Percentiles rank a stretch among this genome's conserved stretches.
Evolutionary conservation across 345 rosid genomes (phyloP).

Genomic region (Cardiospermum halicacabum): DNA sequence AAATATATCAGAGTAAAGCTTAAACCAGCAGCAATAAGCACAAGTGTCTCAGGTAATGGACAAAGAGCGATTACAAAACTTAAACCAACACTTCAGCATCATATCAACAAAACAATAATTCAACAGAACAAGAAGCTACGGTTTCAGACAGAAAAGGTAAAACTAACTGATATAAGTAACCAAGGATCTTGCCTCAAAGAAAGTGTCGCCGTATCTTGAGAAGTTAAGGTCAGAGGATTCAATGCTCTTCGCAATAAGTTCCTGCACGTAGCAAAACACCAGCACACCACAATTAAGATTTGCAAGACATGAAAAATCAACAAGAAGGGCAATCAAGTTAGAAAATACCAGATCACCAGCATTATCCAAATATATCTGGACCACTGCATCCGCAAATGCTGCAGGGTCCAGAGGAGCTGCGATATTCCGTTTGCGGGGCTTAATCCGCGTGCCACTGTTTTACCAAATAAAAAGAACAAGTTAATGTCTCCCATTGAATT

Average conservation of each 20-base stretch:
- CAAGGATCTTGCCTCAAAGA: constrained; percentile 55
- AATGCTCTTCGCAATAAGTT: constrained; percentile 78
- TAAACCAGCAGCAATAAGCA: not conserved
- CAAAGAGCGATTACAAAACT: not conserved
- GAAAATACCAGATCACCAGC: constrained; percentile 90
- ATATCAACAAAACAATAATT: constrained; percentile 3
- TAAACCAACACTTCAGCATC: constrained; percentile 1
- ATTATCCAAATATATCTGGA: constrained; percentile 92
- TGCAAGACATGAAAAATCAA: not conserved
- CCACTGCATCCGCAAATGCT: constrained; percentile 95
- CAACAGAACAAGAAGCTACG: not conserved
- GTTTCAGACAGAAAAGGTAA: not conserved
- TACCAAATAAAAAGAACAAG: constrained; percentile 4
- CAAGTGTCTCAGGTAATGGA: not conserved
- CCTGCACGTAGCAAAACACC: constrained; percentile 43
- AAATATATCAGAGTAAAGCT: not conserved
- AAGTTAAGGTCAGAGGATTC: constrained; percentile 90
- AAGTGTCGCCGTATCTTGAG: constrained; percentile 90
- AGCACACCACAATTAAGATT: not conserved
- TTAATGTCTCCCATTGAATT: too few species aligned
- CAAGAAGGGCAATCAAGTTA: not conserved
- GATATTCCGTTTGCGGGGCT: constrained; percentile 99
- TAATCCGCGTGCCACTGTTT: constrained; percentile 98
- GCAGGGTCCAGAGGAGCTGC: constrained; percentile 98
- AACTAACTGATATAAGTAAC: not conserved